Percentiles rank a stretch among this genome's conserved stretches.
phyloP scores from a whole-genome alignment of 345 rosid species.

The Eucalyptus guilfoylei region DNA sequence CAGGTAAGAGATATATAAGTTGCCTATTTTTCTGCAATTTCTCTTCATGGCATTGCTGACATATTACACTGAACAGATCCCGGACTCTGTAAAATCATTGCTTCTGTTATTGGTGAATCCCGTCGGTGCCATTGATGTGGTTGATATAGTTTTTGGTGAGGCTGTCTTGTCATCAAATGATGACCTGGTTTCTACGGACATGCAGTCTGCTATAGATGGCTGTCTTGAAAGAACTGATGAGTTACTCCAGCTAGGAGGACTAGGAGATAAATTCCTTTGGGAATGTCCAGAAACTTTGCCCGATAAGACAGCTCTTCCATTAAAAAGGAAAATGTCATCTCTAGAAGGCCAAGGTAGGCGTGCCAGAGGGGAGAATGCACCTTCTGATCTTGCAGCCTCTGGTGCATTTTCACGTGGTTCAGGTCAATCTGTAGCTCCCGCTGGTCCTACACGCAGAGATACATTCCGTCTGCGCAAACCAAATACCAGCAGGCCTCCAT shows the following conservation, averaged over 20 bases:
- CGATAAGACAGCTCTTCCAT: conserved; percentile 51
- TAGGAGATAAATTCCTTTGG: conserved; percentile 71
- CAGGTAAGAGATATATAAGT: conserved; percentile 25
- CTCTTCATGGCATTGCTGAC: neutral
- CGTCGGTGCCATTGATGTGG: conserved; percentile 22
- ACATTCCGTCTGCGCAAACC: conserved; percentile 90
- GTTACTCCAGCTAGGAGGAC: conserved; percentile 43
- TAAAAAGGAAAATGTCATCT: conserved; percentile 60
- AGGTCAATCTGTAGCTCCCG: conserved; percentile 45
- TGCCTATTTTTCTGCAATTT: neutral
- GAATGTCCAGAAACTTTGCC: conserved; percentile 95
- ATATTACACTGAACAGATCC: conserved; percentile 27
- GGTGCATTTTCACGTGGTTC: conserved; percentile 53
- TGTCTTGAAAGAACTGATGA: conserved; percentile 32
- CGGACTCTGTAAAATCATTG: conserved; percentile 32
- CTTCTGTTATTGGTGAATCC: conserved; percentile 52
- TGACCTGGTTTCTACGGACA: conserved; percentile 20
- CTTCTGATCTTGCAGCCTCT: conserved; percentile 45
- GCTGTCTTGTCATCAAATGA: conserved; percentile 5
- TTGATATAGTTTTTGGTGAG: conserved; percentile 22
- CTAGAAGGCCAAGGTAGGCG: conserved; percentile 64
- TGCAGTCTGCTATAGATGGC: conserved; percentile 20
- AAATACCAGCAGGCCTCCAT: conserved; percentile 97
- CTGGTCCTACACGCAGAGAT: conserved; percentile 76
- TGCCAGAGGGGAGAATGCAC: conserved; percentile 56